Conservation (phyloP, 2,329 filamentous ascomycete genomes). For the Cercospora brassicicola region DNA sequence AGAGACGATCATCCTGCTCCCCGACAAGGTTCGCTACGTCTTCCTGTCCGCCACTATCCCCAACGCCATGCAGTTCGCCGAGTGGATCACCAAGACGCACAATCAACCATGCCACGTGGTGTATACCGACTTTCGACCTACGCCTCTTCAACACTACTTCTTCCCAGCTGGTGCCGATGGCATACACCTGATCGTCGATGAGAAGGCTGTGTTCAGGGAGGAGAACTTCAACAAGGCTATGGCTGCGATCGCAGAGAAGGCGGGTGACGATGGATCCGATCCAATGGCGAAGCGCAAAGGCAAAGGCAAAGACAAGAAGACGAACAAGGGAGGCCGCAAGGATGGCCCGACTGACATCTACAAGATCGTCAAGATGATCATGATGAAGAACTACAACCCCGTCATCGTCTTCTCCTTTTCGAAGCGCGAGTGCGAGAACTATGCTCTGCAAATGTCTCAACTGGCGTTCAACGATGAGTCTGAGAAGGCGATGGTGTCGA, state of each 20-base stretch:
- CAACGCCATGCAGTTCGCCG: constrained; percentile 98
- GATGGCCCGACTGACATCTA: constrained; percentile 78
- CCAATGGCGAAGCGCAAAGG: constrained; percentile 77
- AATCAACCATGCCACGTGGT: constrained; percentile 97
- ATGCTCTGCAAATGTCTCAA: constrained; percentile 81
- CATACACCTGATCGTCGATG: constrained; percentile 91
- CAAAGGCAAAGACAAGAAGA: constrained; percentile 87
- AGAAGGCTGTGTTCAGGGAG: constrained; percentile 93
- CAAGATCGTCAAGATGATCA: constrained; percentile 98
- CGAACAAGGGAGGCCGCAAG: constrained; percentile 78
- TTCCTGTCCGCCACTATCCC: constrained; percentile 98
- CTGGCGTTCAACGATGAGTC: constrained; percentile 95
- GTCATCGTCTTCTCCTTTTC: constrained; percentile 99
- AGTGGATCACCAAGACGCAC: constrained; percentile 98
- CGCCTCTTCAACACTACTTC: constrained; percentile 95
- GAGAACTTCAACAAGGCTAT: constrained; percentile 98
- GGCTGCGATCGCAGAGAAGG: constrained; percentile 81
- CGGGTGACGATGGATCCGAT: constrained; percentile 80
- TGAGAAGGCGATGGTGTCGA: constrained; percentile 89
- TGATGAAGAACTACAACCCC: constrained; percentile 94
- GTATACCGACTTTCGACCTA: constrained; percentile 97
- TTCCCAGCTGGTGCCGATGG: constrained; percentile 91
- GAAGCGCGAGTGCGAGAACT: constrained; percentile 91
- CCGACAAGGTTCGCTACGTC: constrained; percentile 98
- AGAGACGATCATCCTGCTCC: constrained; percentile 95